Evolutionary conservation across 202 grass and related monocot species (phyloP).

Genomic region (Bolboschoenoplectus hybrid): DNA sequence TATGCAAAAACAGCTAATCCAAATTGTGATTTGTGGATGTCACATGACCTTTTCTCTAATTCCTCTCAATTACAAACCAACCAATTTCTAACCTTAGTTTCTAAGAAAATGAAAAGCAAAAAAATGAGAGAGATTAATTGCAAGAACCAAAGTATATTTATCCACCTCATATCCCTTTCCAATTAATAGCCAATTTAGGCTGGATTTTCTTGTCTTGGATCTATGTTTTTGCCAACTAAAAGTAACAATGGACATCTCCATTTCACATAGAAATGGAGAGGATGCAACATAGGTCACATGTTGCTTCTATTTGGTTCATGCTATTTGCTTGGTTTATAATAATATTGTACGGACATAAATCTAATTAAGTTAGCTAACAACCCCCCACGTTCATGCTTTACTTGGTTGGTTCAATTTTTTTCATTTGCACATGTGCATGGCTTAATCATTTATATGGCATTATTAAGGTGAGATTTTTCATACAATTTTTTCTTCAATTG

Average conservation of each 20-base stretch:
- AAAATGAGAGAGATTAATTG: neutral
- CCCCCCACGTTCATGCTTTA: conserved; percentile 18
- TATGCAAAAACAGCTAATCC: conserved; percentile 36
- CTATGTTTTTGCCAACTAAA: neutral
- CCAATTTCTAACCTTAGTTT: neutral
- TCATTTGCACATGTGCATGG: conserved; percentile 34
- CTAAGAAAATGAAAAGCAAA: neutral
- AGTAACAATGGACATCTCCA: neutral
- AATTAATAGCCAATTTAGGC: neutral
- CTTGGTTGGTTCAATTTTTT: conserved; percentile 23
- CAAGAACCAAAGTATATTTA: neutral
- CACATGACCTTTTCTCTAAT: conserved; percentile 25
- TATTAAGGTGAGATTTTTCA: neutral
- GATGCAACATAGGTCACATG: conserved; percentile 27
- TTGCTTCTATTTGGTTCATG: conserved; percentile 19
- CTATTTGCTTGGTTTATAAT: conserved; percentile 14
- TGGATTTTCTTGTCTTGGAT: neutral
- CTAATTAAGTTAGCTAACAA: conserved; percentile 28
- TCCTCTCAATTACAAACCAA: conserved; percentile 22
- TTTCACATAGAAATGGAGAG: neutral
- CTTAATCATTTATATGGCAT: conserved; percentile 32
- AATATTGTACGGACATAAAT: neutral
- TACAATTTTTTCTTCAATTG: neutral
- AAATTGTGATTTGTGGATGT: conserved; percentile 11
- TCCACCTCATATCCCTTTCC: neutral